Evolutionary conservation across 768 basidiomycete species (phyloP).

Genomic region (Kwoniella dejecticola): DNA sequence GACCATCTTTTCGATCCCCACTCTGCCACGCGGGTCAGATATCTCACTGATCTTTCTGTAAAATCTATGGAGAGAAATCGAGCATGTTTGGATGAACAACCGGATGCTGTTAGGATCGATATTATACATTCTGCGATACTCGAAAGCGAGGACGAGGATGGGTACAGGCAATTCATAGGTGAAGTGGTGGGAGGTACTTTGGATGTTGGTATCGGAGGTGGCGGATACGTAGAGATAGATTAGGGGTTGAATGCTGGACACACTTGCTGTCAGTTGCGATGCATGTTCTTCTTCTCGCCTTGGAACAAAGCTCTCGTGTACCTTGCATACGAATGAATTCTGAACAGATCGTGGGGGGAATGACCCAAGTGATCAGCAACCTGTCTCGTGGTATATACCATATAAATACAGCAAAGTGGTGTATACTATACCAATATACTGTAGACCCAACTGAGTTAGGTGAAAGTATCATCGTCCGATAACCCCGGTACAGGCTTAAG

Average conservation of each 20-base stretch:
- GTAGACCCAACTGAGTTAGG: no score
- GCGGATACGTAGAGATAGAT: constrained; percentile 18
- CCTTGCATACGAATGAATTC: no score
- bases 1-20: neutral
- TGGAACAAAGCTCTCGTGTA: no score
- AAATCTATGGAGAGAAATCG: neutral
- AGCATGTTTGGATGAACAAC: neutral
- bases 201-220: constrained; percentile 7
- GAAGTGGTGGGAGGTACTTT: constrained; percentile 33
- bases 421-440: no score
- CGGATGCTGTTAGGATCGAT: constrained; percentile 22
- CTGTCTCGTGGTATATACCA: no score
- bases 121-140: constrained; percentile 47
- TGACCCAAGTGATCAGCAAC: no score
- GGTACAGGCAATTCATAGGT: constrained; percentile 47
- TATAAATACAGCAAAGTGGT: no score
- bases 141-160: constrained; percentile 45
- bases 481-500: no score
- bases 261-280: neutral
- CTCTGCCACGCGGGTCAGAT: neutral
- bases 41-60: no score
- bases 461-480: no score
- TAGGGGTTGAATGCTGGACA: neutral
- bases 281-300: no score
- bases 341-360: no score